phyloP scores from a whole-genome alignment of 2,329 filamentous ascomycete species.

The Calonectria hawksworthii region DNA sequence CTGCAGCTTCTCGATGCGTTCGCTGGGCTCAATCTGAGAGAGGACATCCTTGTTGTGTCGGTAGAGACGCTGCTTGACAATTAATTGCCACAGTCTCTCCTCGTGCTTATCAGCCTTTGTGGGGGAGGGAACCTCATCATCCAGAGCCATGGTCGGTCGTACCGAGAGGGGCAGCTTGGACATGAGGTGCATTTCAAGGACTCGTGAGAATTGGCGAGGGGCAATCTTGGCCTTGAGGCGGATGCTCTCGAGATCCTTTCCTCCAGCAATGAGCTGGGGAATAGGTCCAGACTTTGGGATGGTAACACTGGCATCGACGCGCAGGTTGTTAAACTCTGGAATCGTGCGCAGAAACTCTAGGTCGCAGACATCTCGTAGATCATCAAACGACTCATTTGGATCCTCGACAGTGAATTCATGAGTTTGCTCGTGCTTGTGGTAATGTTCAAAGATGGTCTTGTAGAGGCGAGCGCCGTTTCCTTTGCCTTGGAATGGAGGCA shows the following conservation, averaged over 20 bases:
- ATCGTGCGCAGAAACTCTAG: conserved; percentile 73
- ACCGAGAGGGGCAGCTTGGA: conserved; percentile 69
- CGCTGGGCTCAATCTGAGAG: conserved; percentile 75
- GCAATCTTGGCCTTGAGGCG: conserved; percentile 78
- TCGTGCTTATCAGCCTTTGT: conserved; percentile 71
- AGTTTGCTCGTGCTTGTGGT: conserved; percentile 76
- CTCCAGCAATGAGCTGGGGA: conserved; percentile 70
- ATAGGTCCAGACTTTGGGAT: conserved; percentile 63
- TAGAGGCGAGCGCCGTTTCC: conserved; percentile 88
- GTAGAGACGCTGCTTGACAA: conserved; percentile 84
- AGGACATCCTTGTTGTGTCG: conserved; percentile 80
- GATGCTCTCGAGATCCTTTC: conserved; percentile 67
- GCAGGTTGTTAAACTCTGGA: conserved; percentile 70
- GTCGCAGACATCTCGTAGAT: conserved; percentile 83
- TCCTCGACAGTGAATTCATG: conserved; percentile 94
- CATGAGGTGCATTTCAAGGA: conserved; percentile 83
- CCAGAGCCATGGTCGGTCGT: conserved; percentile 64
- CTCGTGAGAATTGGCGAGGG: conserved; percentile 79
- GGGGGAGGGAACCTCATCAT: conserved; percentile 57
- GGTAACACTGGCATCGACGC: conserved; percentile 65
- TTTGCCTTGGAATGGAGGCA: conserved; percentile 87
- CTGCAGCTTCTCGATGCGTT: conserved; percentile 80
- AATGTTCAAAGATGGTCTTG: conserved; percentile 80
- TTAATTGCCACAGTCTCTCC: conserved; percentile 79
- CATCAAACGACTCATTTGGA: conserved; percentile 88